Conservation (phyloP, 2,329 filamentous ascomycete species). For the Fusarium luffae region DNA sequence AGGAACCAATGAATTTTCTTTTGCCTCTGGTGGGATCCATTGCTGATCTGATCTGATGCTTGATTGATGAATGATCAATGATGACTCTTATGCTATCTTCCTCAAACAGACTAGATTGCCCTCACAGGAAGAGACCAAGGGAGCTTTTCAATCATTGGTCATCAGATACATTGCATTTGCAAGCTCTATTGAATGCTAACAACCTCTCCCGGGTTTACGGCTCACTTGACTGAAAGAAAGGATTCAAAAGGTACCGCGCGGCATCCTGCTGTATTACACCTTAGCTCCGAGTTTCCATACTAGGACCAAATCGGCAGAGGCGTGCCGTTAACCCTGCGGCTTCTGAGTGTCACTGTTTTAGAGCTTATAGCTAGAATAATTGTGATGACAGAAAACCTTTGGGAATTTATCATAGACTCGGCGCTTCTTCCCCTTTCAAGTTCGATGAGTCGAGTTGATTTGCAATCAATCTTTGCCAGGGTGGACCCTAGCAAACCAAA, state of each 20-base stretch:
- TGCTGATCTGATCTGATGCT: neutral
- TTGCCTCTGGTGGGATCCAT: neutral
- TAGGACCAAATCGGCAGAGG: conserved; percentile 22
- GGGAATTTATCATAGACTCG: conserved; percentile 4
- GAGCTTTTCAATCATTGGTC: conserved; percentile 9
- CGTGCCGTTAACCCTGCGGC: conserved; percentile 16
- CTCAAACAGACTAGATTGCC: conserved; percentile 9
- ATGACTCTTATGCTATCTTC: conserved; percentile 40
- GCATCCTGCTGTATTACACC: neutral
- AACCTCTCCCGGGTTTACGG: conserved; percentile 43
- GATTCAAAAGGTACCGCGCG: neutral
- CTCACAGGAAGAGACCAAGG: neutral
- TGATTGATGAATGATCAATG: conserved; percentile 29
- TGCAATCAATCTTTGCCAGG: conserved; percentile 22
- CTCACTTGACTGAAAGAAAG: conserved; percentile 8
- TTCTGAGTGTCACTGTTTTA: neutral
- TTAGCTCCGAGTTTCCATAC: conserved; percentile 25
- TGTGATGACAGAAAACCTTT: conserved; percentile 3
- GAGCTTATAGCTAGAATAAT: conserved; percentile 5
- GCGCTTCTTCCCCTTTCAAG: conserved; percentile 4
- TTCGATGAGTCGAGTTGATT: conserved; percentile 15
- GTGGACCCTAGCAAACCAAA: neutral
- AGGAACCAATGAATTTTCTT: conserved; percentile 14
- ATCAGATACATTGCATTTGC: conserved; percentile 10
- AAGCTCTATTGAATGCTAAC: neutral